Evolutionary conservation across 768 basidiomycete genomes (phyloP).

Genomic region (Chalciporus sphaerocephalus): DNA sequence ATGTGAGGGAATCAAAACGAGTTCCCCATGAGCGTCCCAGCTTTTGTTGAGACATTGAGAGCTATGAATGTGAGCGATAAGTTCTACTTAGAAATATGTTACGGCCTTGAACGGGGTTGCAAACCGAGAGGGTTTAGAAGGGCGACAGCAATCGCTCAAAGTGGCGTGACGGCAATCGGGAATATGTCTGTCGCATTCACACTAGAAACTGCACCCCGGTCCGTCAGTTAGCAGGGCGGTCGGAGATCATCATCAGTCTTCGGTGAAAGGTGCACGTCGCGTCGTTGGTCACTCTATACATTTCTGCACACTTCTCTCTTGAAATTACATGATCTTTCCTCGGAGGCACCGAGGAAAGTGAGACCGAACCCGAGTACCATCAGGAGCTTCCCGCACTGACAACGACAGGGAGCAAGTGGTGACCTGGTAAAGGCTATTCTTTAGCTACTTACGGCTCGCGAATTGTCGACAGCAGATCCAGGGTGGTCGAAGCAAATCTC

Average conservation of each 20-base stretch:
- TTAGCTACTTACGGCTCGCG: slow-evolving; percentile 18
- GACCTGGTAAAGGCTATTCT: slow-evolving; percentile 13
- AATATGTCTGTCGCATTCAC: slow-evolving; percentile 20
- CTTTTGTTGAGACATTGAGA: slow-evolving; percentile 44
- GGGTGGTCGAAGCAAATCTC: slow-evolving; percentile 3
- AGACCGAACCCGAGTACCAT: slow-evolving; percentile 15
- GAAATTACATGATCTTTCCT: slow-evolving; percentile 12
- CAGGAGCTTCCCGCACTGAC: slow-evolving; percentile 6
- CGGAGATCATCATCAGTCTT: slow-evolving; percentile 28
- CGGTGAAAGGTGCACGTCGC: slow-evolving; percentile 19
- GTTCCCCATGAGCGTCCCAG: slow-evolving; percentile 61
- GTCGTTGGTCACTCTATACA: slow-evolving; percentile 21
- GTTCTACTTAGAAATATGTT: slow-evolving; percentile 19
- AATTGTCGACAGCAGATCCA: not conserved
- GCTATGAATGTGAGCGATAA: slow-evolving; percentile 13
- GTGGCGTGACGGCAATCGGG: slow-evolving; percentile 19
- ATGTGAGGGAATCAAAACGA: slow-evolving; percentile 62
- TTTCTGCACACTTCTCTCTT: slow-evolving; percentile 27
- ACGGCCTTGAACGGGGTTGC: slow-evolving; percentile 2
- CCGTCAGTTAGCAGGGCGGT: slow-evolving; percentile 9
- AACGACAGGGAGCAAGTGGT: slow-evolving; percentile 3
- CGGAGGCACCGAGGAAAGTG: slow-evolving; percentile 25
- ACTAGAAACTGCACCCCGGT: slow-evolving; percentile 11
- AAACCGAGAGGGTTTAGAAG: slow-evolving; percentile 4
- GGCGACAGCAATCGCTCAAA: slow-evolving; percentile 15